Conservation (phyloP, 805 yeast species). For the Saccharomycodes ludwigii region DNA sequence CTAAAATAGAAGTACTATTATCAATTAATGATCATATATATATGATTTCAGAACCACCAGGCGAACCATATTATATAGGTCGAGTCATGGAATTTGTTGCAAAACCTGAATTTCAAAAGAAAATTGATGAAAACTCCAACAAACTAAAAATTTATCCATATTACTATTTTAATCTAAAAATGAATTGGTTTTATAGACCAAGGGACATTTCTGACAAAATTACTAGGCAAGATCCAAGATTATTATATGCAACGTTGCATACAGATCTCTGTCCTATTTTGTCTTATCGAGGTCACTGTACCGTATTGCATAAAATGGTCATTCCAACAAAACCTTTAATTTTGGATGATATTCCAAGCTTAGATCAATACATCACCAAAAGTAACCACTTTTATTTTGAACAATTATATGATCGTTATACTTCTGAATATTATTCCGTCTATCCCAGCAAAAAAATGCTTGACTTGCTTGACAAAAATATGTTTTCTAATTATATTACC, state of each 20-base stretch:
- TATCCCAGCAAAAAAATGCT: constrained; percentile 48
- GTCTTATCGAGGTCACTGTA: constrained; percentile 64
- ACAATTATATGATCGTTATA: constrained; percentile 74
- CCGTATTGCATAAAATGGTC: constrained; percentile 56
- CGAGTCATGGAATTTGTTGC: constrained; percentile 61
- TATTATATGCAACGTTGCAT: constrained; percentile 76
- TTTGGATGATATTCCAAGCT: constrained; percentile 40
- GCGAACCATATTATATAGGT: constrained; percentile 88
- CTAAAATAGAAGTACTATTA: constrained; percentile 14
- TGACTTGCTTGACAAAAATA: constrained; percentile 37
- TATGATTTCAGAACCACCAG: constrained; percentile 84
- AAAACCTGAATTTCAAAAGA: constrained; percentile 12
- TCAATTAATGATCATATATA: constrained; percentile 49
- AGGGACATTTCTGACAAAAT: constrained; percentile 63
- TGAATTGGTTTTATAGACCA: constrained; percentile 89
- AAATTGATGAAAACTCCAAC: constrained; percentile 8
- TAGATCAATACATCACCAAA: constrained; percentile 39
- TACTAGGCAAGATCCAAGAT: constrained; percentile 44
- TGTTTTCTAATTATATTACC: constrained; percentile 40
- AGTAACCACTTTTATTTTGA: constrained; percentile 79
- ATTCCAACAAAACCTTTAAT: too few relatives aligned
- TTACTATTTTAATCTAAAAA: constrained; percentile 43
- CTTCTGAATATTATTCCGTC: constrained; percentile 71
- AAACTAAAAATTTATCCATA: constrained; percentile 30
- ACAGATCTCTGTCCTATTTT: constrained; percentile 68